Conservation (phyloP, 2,329 filamentous ascomycete species). For the Penicillium sp. region DNA sequence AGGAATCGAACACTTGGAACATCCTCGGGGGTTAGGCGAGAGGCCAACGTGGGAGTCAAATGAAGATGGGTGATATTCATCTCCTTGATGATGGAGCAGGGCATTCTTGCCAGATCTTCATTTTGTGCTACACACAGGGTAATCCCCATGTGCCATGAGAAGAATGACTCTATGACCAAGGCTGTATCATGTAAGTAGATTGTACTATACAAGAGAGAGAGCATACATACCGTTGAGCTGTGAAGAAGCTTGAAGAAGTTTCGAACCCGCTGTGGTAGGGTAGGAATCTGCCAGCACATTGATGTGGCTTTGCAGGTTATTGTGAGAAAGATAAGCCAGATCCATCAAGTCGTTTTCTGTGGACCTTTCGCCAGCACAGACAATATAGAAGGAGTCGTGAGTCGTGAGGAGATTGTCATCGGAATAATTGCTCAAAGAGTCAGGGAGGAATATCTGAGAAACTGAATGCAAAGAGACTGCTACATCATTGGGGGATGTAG, state of each 20-base stretch:
- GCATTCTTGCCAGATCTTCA: conserved; percentile 70
- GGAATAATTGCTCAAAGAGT: conserved; percentile 13
- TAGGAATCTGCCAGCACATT: conserved; percentile 66
- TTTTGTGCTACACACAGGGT: conserved; percentile 74
- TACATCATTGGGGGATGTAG: neutral
- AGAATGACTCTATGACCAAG: conserved; percentile 89
- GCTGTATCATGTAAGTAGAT: conserved; percentile 47
- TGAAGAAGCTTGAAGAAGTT: conserved; percentile 78
- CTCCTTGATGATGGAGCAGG: conserved; percentile 65
- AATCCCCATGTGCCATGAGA: conserved; percentile 75
- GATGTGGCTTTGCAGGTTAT: conserved; percentile 76
- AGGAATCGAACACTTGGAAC: conserved; percentile 73
- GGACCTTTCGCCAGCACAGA: conserved; percentile 81
- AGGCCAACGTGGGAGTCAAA: conserved; percentile 81
- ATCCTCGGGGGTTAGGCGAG: conserved; percentile 66
- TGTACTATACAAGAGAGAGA: neutral
- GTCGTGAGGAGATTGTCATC: conserved; percentile 10
- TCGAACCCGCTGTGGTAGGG: conserved; percentile 53
- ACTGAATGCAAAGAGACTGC: conserved; percentile 9
- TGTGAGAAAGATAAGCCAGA: conserved; percentile 74
- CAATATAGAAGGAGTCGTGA: conserved; percentile 50
- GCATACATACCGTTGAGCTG: conserved; percentile 66
- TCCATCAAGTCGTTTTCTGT: conserved; percentile 52
- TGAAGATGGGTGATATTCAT: conserved; percentile 76
- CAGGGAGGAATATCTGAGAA: conserved; percentile 13